Conservation (phyloP, 2,329 filamentous ascomycete genomes). For the Fusarium tjaetaba region DNA sequence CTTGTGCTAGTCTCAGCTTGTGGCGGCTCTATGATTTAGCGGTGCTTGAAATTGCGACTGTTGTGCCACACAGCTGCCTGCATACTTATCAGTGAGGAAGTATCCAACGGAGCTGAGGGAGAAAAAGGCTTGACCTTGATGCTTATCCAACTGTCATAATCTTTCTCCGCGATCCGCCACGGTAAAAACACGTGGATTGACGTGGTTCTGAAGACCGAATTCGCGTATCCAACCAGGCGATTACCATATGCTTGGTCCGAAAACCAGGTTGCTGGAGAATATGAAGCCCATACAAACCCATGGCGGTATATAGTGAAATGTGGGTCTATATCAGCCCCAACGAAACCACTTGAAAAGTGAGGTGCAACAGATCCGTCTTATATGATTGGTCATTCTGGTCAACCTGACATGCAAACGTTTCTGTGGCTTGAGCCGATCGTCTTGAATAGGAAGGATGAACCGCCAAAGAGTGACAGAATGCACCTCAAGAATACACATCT, state of each 20-base stretch:
- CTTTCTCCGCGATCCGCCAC: neutral
- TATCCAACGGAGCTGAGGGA: neutral
- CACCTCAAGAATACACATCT: neutral
- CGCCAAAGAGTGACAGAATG: neutral
- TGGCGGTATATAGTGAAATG: neutral
- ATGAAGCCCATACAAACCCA: constrained; percentile 7
- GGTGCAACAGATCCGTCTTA: constrained; percentile 15
- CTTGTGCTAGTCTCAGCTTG: neutral
- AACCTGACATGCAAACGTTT: neutral
- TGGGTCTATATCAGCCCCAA: constrained; percentile 12
- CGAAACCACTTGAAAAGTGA: constrained; percentile 1
- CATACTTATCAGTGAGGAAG: neutral
- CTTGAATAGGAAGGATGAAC: constrained; percentile 22
- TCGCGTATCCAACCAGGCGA: constrained; percentile 2
- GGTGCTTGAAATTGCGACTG: neutral
- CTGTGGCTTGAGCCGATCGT: constrained; percentile 8
- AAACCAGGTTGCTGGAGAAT: constrained; percentile 33
- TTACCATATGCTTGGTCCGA: constrained; percentile 15
- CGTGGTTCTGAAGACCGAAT: neutral
- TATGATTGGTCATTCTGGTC: constrained; percentile 10
- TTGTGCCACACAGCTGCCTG: constrained; percentile 1
- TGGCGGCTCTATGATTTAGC: constrained; percentile 1
- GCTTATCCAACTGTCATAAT: neutral
- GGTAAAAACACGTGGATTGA: constrained; percentile 10
- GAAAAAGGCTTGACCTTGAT: neutral